These are phyloP conservation scores for Diaporthe sp. DNA, from an alignment of 2,329 filamentous ascomycete species.

Conservation along the genomic window DNA sequence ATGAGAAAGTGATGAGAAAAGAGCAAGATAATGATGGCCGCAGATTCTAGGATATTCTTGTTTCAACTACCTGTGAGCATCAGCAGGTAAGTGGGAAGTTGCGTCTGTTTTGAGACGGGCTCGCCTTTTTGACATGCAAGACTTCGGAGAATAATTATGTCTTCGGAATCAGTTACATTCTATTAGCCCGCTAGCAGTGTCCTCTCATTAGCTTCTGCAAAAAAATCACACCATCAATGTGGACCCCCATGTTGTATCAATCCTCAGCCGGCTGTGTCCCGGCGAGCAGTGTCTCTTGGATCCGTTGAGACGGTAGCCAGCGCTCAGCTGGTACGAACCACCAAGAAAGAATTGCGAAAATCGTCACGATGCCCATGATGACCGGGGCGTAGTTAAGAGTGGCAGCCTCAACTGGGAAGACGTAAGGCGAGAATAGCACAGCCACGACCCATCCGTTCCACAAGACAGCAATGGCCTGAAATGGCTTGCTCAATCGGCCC, in stretches of 20 bases:
- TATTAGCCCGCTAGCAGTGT: too few species aligned
- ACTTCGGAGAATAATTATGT: too few species aligned
- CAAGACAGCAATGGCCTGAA: slow-evolving; percentile 57
- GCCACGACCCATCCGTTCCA: slow-evolving; percentile 63
- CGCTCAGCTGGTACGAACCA: slow-evolving; percentile 57
- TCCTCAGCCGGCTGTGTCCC: not conserved
- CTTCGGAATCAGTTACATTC: too few species aligned
- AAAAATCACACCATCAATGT: too few species aligned
- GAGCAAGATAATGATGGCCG: too few species aligned
- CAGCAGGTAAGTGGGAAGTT: too few species aligned
- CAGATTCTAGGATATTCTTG: too few species aligned
- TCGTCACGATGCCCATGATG: slow-evolving; percentile 60
- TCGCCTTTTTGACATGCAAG: too few species aligned
- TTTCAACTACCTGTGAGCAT: too few species aligned
- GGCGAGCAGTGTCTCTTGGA: slow-evolving; percentile 46
- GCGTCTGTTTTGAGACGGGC: too few species aligned
- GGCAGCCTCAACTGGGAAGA: slow-evolving; percentile 53
- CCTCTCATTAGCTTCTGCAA: too few species aligned
- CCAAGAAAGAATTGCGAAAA: slow-evolving; percentile 59
- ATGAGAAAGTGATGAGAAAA: too few species aligned
- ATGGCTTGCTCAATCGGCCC: slow-evolving; percentile 55
- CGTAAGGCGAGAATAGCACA: slow-evolving; percentile 57
- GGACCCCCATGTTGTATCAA: not conserved
- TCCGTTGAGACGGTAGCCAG: slow-evolving; percentile 58
- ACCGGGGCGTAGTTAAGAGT: slow-evolving; percentile 61